Evolutionary conservation across 371 early-diverging fungal genomes (phyloP), one percentile per base, ranked within the genome.

Genomic region (Nematocida ironsii): DNA sequence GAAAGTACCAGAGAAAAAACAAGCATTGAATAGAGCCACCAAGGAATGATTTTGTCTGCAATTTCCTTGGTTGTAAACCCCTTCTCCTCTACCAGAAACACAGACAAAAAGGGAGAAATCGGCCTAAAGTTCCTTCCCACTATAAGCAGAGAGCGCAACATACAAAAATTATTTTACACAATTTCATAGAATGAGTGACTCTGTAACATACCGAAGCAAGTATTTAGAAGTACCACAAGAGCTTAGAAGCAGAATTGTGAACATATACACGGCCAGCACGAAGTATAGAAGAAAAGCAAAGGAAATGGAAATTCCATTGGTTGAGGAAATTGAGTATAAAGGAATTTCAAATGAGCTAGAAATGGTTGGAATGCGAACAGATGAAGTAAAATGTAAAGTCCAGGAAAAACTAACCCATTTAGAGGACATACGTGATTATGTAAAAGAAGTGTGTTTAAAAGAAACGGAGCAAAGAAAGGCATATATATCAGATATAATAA

Each of bases 51-150:
- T 47, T 47, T 72, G 47, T 85, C 82, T 18, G 72, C 73, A 3
- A 85, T 72, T 39, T 85, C 86, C 60, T 81, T 83, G 25, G 82
- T 84, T 9, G 75, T 69, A 58, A 85, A 84, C 40, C 72, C 72
- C 55, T 84, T 84, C 16, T 72, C 62, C 52, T 85, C 84, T 23
- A 85, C 80, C 16, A 85, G 75, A 69, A 74, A 84, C 42, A 84
- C 84, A 6, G 81, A 71, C 33, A 84, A n/a, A 73, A 85, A 85
- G 13, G 86, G 72, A n/a, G 74, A 47, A 45, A 85, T 83, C 25
- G 86, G 86, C 16, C 72, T 54, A 20, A 85, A 83, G 55, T 74
- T 81, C 64, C 82, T 83, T 68, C 76, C 76, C 16, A 75, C 50
- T 9, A 75, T 52, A 18, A 75, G 58, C 48, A 75, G 69, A 16